A percentile compares a stretch with the other conserved stretches of the same genome.
Conservation (phyloP, 768 basidiomycete species). For the Trametes cubensis region DNA sequence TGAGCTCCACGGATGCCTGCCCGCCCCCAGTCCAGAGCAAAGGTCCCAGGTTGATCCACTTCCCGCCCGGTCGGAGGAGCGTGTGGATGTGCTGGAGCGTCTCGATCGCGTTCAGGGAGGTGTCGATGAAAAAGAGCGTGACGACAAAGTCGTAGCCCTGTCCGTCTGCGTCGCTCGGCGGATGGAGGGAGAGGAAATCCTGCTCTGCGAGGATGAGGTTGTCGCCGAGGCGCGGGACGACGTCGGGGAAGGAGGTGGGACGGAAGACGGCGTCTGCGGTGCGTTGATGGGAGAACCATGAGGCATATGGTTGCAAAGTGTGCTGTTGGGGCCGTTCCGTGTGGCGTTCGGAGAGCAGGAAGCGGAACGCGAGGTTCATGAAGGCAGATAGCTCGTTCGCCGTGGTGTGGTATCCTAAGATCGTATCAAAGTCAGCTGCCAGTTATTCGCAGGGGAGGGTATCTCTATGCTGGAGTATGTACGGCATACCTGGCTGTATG, state of each 20-base stretch:
- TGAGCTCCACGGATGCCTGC: conserved; percentile 57
- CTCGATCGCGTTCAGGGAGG: conserved; percentile 38
- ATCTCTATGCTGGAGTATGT: neutral
- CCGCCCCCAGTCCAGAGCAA: conserved; percentile 63
- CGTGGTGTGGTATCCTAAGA: conserved; percentile 51
- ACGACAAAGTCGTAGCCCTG: conserved; percentile 56
- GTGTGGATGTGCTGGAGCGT: conserved; percentile 56
- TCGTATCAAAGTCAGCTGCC: neutral
- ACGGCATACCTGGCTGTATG: neutral
- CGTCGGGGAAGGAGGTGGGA: conserved; percentile 59
- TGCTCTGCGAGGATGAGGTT: conserved; percentile 51
- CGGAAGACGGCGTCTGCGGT: conserved; percentile 53
- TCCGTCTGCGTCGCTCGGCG: conserved; percentile 4
- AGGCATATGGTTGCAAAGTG: conserved; percentile 58
- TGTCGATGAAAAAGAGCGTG: conserved; percentile 47
- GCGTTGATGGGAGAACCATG: conserved; percentile 74
- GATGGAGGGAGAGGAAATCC: conserved; percentile 51
- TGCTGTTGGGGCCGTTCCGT: conserved; percentile 51
- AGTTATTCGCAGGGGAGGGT: neutral
- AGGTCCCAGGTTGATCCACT: conserved; percentile 75
- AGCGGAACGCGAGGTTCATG: conserved; percentile 64
- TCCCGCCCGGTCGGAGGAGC: conserved; percentile 62
- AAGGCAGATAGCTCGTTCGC: conserved; percentile 68
- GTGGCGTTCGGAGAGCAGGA: conserved; percentile 53
- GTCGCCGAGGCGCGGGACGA: conserved; percentile 49